Base-by-base conservation (phyloP, 169 alveolate species). In the Besnoitia besnoiti region DNA sequence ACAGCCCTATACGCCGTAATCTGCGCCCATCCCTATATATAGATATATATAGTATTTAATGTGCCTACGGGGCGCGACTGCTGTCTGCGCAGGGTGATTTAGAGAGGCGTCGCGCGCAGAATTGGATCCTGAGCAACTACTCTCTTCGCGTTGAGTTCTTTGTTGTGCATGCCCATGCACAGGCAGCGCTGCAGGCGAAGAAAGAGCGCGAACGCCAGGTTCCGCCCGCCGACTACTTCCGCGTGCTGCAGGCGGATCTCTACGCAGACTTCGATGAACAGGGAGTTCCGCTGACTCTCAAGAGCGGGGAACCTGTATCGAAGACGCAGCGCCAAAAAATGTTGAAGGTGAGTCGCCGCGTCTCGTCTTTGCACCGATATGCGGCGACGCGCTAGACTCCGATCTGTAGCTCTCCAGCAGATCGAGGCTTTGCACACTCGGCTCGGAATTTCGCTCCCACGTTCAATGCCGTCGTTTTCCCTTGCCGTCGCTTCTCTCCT, bases 281-380 rank as follows among this genome's bases (percentile, higher is more conserved):
- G 49, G 91, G 91, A 10, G 47, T 87, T n/a, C 91, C 91, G 5
- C 85, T 87, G 59, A 87, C 91, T 2, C 85, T 87, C 46, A 61
- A 55, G 46, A 73, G 35, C 47, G 91, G 91, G 19, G 76, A 37
- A 46, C 55, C 39, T 12, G 40, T 87, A 2, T 61, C 91, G 27
- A 87, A 87, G 33, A 61, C 62, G 51, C 91, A 87, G 67, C 8
- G 91, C 16, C 75, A 87, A 47, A 87, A 87, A 14, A 67, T 87
- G 61, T 8, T 24, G 39, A 87, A 87, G 91, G 91, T 87, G 40
- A 44, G 40, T 35, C 3, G 7, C 82, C n/a, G 46, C 44, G 16
- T 49, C 14, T 14, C 33, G 12, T 55, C 5, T 55, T 55, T 55
- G 12, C 67, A 19, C 67, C n/a, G n/a, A n/a, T n/a, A n/a, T n/a